Evolutionary conservation across 176 grass and related monocot species (phyloP), one percentile per base, ranked within the genome.

Genomic region (Oryza brachyantha): DNA sequence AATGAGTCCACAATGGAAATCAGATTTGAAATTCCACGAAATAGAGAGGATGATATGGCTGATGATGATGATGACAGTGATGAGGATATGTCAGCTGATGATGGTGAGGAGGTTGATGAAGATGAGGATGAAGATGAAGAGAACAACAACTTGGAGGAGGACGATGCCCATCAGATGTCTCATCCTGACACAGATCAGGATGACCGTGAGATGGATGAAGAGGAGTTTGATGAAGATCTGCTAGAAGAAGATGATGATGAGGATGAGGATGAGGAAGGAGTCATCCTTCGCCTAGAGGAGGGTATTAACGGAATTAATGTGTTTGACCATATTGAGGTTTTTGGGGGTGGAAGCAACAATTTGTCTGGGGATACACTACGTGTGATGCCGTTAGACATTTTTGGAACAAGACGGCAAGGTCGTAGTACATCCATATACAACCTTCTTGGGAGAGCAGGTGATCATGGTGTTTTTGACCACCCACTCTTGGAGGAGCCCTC

Each of bases 231-330:
- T 64, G 95, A 98, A 71, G 95, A 95, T 83, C 80, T 95, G 46
- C 59, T 99, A 66, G 96, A 99, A 75, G 96, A 99, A 41, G 96
- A 98, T 3, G 94, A 97, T 21, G 93, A 97, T 75, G 92, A 99
- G 3, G 96, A 98, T 39, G 92, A 94, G 40, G 95, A 98, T 61
- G 95, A 97, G 50, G 92, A 99, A 88, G 96, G 90, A 62, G 96
- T 98, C 22, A 95, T 99, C 64, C 84, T 95, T 70, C 87, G 92
- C 24, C 77, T 99, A 1, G 96, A 99, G 75, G 96, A 99, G 81
- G 96, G 96, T 8, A 93, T 99, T 78, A 99, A 89, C 78, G 96
- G 96, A 68, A 93, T 99, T 82, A 99, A 99, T 95, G 92, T 99
- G 66, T 99, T 99, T 66, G 96, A 99, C 43, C 96, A 99, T 76